Conservation (phyloP, 176 grass and related monocot species). For the Carex scoparia region DNA sequence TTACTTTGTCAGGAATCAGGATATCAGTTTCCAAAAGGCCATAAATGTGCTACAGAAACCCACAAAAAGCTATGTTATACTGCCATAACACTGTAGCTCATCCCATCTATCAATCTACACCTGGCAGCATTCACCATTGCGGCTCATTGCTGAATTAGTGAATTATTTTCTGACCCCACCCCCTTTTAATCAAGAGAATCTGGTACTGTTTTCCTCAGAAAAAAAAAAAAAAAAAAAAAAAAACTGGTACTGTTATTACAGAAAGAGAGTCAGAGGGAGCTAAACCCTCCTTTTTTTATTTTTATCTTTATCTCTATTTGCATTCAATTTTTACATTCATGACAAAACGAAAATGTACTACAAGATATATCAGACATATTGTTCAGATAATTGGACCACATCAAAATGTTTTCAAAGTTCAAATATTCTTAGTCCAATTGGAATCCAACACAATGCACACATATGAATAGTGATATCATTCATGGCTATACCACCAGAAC, state of each 20-base stretch:
- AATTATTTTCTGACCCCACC: constrained; percentile 2
- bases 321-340: background rate
- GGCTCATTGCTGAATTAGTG: constrained; percentile 6
- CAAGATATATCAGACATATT: background rate
- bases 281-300: background rate
- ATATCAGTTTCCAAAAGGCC: background rate
- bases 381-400: background rate
- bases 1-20: background rate
- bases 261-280: background rate
- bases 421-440: background rate
- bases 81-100: constrained; percentile 5
- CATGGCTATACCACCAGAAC: background rate
- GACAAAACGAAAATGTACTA: background rate
- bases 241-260: background rate
- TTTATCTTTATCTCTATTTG: background rate
- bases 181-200: background rate
- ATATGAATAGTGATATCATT: background rate
- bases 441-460: background rate
- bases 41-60: background rate
- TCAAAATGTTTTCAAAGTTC: background rate
- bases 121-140: constrained; percentile 4
- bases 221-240: too few relatives aligned
- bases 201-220: background rate
- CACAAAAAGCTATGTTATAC: constrained; percentile 12
- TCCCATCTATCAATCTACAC: constrained; percentile 12